Evolutionary conservation across 2,329 filamentous ascomycete species (phyloP), one percentile per base, ranked within the genome.

Genomic region (Xylaria sp.): DNA sequence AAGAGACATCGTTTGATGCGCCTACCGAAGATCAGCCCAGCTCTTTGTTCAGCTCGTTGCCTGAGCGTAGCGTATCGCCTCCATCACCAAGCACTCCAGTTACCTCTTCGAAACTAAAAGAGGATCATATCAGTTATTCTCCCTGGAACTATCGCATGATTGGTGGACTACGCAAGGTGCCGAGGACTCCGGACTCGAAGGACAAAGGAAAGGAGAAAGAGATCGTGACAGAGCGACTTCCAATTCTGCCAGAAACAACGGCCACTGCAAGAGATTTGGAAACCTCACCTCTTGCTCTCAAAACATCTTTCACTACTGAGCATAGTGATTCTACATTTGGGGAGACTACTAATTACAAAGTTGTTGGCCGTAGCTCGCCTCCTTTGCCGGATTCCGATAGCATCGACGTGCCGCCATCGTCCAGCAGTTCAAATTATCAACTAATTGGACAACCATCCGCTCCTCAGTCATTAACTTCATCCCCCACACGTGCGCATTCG

Each of bases 131-230:
- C 54, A 70, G 69, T 53, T 77, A 79, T 19, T 80, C 85, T 17
- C 82, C 85, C 62, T 86, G 84, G 82, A 86, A 84, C 75, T 85
- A 86, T 73, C 84, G 83, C 71, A 81, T 88, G 76, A 80, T 84
- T 55, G 85, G 86, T 71, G 86, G 86, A 61, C 75, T 88, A 66
- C 86, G 86, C 64, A 86, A 86, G 75, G 85, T 88, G 19, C 79
- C 81, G 53, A 79, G 78, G 34, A 82, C 81, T 53, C 80, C 81
- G 21, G 82, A 85, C 72, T 70, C 78, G 64, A 74, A 71, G 24
- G 65, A 69, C 21, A 78, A 78, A 69, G 77, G 75, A 58, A 84
- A 84, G 76, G 80, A 78, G 67, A 83, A 81, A 71, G 79, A 81
- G 70, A 72, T 76, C 62, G 66, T 72, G 39, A 70, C 73, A 45